Percentiles rank a stretch among this genome's conserved stretches.
Evolutionary conservation across 2,329 filamentous ascomycete genomes (phyloP).

Genomic region (Capronia americana): DNA sequence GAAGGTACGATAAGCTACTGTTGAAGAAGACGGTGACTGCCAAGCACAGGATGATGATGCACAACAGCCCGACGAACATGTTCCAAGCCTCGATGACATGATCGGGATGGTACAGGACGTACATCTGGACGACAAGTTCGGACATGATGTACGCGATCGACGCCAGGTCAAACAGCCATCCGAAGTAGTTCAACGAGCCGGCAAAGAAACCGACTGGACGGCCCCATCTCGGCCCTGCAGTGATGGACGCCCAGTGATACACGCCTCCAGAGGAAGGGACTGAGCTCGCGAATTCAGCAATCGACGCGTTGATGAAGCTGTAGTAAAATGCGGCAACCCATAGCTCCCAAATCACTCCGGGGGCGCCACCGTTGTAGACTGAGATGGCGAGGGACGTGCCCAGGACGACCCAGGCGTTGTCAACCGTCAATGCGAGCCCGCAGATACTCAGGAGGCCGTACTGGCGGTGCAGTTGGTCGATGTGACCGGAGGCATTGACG

Average conservation of each 20-base stretch:
- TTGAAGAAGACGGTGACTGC: constrained; percentile 53
- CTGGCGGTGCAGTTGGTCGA: constrained; percentile 65
- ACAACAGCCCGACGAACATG: constrained; percentile 60
- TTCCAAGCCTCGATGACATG: constrained; percentile 44
- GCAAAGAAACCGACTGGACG: constrained; percentile 57
- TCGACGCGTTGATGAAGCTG: constrained; percentile 63
- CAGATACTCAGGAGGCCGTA: constrained; percentile 61
- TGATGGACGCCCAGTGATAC: constrained; percentile 68
- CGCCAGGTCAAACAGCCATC: constrained; percentile 62
- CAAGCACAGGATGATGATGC: constrained; percentile 53
- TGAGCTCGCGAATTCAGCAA: constrained; percentile 66
- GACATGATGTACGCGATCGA: constrained; percentile 57
- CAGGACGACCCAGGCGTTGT: constrained; percentile 70
- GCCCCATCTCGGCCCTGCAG: constrained; percentile 61
- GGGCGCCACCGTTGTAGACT: constrained; percentile 62
- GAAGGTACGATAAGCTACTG: constrained; percentile 12
- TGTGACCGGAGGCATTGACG: constrained; percentile 68
- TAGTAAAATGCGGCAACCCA: constrained; percentile 54
- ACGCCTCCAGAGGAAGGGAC: constrained; percentile 66
- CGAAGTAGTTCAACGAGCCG: constrained; percentile 53
- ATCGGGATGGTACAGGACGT: constrained; percentile 60
- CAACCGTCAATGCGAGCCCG: constrained; percentile 63
- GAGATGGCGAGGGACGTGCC: constrained; percentile 58
- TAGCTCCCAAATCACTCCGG: constrained; percentile 66
- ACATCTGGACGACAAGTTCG: constrained; percentile 67